A percentile compares a stretch with the other conserved stretches of the same genome.
phyloP scores from a whole-genome alignment of 257 asterid genomes.

The Anisodus tanguticus region DNA sequence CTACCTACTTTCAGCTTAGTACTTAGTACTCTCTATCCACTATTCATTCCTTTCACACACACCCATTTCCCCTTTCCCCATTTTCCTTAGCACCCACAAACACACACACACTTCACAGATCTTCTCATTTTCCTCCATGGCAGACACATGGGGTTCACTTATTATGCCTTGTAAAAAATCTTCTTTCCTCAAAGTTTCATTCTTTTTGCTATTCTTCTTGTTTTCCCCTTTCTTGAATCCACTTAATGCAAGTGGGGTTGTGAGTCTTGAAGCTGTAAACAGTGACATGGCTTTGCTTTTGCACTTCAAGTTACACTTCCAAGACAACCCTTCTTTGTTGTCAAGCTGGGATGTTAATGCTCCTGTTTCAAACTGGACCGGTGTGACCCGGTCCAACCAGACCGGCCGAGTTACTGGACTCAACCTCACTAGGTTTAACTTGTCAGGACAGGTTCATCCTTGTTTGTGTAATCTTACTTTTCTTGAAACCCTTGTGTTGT shows the following conservation, averaged over 20 bases:
- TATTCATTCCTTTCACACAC: not conserved
- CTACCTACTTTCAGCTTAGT: constrained; percentile 25
- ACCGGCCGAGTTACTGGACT: constrained; percentile 68
- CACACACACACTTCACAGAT: not conserved
- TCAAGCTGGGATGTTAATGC: constrained; percentile 55
- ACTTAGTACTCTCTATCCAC: not conserved
- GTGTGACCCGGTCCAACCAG: constrained; percentile 59
- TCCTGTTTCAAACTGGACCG: constrained; percentile 47
- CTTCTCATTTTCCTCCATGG: constrained; percentile 34
- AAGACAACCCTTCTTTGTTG: constrained; percentile 39
- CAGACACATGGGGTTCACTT: constrained; percentile 39
- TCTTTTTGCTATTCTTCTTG: constrained; percentile 32
- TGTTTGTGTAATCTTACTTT: constrained; percentile 72
- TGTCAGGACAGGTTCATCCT: constrained; percentile 64
- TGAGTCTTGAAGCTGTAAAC: not conserved
- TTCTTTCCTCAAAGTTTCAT: constrained; percentile 15
- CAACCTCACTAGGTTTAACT: constrained; percentile 66
- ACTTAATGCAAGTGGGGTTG: constrained; percentile 24
- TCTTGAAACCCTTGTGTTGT: constrained; percentile 63
- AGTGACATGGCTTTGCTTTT: constrained; percentile 62
- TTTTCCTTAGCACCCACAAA: not conserved
- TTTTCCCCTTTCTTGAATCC: constrained; percentile 32
- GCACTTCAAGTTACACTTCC: constrained; percentile 63
- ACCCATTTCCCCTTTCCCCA: not conserved
- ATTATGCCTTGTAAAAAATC: not conserved